Evolutionary conservation across 2,329 filamentous ascomycete genomes (phyloP).

Genomic region (Alternaria sp.): DNA sequence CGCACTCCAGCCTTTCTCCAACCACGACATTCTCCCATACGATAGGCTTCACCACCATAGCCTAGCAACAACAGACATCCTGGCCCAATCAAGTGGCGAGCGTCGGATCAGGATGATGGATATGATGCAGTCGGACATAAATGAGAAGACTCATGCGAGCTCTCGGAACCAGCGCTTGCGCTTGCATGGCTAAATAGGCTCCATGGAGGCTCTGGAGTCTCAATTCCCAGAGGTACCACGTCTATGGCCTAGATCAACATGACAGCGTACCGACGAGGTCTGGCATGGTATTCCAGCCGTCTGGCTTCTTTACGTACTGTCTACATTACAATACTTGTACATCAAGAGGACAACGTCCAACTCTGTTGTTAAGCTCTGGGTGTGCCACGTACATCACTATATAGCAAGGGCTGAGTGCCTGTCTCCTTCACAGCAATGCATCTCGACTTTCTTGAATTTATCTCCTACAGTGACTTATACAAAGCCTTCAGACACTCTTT

Average conservation of each 20-base stretch:
- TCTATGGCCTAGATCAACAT: not conserved
- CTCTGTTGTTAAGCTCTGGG: too few relatives aligned
- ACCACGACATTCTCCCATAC: not conserved
- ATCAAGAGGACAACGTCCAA: too few relatives aligned
- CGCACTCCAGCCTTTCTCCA: not conserved
- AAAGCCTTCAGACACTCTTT: not conserved
- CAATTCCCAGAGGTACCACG: not conserved
- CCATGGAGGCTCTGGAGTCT: not conserved
- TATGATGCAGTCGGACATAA: not conserved
- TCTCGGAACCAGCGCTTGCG: not conserved
- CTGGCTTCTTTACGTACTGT: not conserved
- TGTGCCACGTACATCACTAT: not conserved
- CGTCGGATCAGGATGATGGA: not conserved
- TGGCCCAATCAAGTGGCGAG: too few relatives aligned
- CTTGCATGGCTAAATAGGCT: not conserved
- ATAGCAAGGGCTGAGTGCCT: not conserved
- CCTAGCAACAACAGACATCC: not conserved
- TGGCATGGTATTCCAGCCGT: not conserved
- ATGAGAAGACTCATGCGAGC: not conserved
- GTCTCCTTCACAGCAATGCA: not conserved
- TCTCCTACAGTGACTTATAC: not conserved
- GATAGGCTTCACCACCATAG: not conserved
- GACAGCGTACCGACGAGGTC: not conserved
- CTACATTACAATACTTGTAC: not conserved
- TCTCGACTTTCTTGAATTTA: not conserved